Evolutionary conservation across 129 eudicot genomes (phyloP).

Genomic region (Lonicera japonica): DNA sequence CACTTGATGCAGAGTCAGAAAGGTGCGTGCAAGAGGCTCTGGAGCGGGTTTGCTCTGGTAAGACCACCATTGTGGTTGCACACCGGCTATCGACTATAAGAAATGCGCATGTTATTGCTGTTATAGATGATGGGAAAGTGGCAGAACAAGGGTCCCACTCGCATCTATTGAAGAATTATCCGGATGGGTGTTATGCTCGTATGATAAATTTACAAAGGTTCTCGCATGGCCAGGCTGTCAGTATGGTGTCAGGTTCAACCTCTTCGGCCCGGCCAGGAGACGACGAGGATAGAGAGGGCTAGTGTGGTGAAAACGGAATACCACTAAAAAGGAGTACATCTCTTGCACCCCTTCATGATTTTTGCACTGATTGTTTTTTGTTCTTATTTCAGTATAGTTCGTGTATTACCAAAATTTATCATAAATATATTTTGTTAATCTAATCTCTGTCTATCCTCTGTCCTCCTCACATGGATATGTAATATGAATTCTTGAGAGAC

Average conservation of each 20-base stretch:
- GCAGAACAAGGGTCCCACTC: slow-evolving; percentile 93
- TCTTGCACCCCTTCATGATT: slow-evolving; percentile 12
- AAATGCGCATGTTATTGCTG: slow-evolving; percentile 78
- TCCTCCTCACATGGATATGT: not conserved
- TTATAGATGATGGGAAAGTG: slow-evolving; percentile 86
- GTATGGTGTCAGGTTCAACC: slow-evolving; percentile 53
- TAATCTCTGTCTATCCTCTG: not conserved
- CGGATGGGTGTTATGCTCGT: slow-evolving; percentile 74
- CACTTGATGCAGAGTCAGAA: slow-evolving; percentile 91
- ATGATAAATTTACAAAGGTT: slow-evolving; percentile 92
- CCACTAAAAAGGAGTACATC: slow-evolving; percentile 7
- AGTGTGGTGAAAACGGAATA: slow-evolving; percentile 7
- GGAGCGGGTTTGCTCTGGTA: slow-evolving; percentile 63
- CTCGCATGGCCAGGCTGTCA: slow-evolving; percentile 59
- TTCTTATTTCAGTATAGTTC: slow-evolving; percentile 23
- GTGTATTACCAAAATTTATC: slow-evolving; percentile 37
- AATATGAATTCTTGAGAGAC: not conserved
- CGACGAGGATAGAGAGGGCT: slow-evolving; percentile 31
- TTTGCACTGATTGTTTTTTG: slow-evolving; percentile 22
- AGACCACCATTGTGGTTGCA: slow-evolving; percentile 77
- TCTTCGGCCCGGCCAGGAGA: slow-evolving; percentile 45
- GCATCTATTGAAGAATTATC: slow-evolving; percentile 57
- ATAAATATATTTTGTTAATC: slow-evolving; percentile 21
- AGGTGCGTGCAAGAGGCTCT: slow-evolving; percentile 76
- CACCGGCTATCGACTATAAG: slow-evolving; percentile 78